Evolutionary conservation across 305 asterid genomes (phyloP).

Genomic region (Coffea humblotiana): DNA sequence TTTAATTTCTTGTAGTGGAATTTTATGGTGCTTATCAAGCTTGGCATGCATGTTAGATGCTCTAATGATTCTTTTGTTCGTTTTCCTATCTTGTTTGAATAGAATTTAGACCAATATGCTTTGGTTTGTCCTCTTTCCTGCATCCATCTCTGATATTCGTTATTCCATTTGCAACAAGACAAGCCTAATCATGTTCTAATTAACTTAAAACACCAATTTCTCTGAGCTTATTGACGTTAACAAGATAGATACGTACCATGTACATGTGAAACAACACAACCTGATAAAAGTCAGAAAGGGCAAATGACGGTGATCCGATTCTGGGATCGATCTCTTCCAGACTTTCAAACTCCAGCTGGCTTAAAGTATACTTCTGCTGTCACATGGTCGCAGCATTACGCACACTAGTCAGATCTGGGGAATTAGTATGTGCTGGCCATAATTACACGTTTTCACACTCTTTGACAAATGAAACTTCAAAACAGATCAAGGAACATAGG

Average conservation of each 20-base stretch:
- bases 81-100: background rate
- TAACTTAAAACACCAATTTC: background rate
- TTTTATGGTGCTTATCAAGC: constrained; percentile 9
- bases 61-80: background rate
- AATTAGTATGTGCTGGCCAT: constrained; percentile 4
- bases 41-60: background rate
- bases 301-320: constrained; percentile 6
- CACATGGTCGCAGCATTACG: constrained; percentile 1
- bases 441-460: background rate
- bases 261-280: background rate
- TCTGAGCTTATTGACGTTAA: background rate
- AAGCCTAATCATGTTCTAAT: background rate
- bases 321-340: background rate
- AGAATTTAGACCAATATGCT: too few species aligned
- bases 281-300: background rate
- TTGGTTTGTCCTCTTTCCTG: background rate
- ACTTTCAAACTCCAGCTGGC: background rate
- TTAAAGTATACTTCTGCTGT: background rate
- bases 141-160: background rate
- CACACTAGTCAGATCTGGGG: background rate
- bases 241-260: background rate
- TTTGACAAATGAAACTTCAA: background rate
- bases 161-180: background rate
- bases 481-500: background rate
- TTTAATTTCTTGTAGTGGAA: background rate